phyloP scores from a whole-genome alignment of 2,329 filamentous ascomycete genomes.

The Trichothecium roseum region DNA sequence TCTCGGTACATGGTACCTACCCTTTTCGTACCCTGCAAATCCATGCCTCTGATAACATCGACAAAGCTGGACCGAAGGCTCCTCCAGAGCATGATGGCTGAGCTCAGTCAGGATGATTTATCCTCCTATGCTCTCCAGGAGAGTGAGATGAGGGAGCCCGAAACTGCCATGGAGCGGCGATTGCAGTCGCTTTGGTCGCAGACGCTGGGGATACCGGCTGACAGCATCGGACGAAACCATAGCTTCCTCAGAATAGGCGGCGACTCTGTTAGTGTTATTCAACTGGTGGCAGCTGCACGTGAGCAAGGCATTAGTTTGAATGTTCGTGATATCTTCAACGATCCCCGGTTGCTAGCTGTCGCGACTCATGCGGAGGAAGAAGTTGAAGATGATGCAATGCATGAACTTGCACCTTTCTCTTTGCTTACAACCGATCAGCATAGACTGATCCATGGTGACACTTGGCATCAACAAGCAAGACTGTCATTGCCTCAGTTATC shows the following conservation, averaged over 20 bases:
- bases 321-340: slow-evolving; percentile 7
- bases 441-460: too few relatives aligned
- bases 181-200: slow-evolving; percentile 9
- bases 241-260: slow-evolving; percentile 9
- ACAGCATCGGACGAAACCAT: slow-evolving; percentile 4
- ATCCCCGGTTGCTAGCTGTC: slow-evolving; percentile 5
- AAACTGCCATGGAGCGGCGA: slow-evolving; percentile 19
- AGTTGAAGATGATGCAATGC: neutral
- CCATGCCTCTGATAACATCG: slow-evolving; percentile 10
- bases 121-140: slow-evolving; percentile 1
- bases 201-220: neutral
- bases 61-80: slow-evolving; percentile 5
- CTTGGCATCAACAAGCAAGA: too few relatives aligned
- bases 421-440: neutral
- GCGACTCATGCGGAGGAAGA: neutral
- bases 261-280: slow-evolving; percentile 9
- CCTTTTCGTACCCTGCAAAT: slow-evolving; percentile 8
- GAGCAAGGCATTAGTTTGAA: slow-evolving; percentile 3
- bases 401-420: neutral
- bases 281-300: slow-evolving; percentile 2
- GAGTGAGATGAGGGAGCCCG: slow-evolving; percentile 18
- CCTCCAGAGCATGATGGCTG: neutral
- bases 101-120: neutral
- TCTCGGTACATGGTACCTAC: slow-evolving; percentile 11
- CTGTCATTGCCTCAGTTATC: neutral